These are phyloP conservation scores for Neurospora sp. DNA, from an alignment of 2,329 filamentous ascomycete genomes.

Conservation along the genomic window DNA sequence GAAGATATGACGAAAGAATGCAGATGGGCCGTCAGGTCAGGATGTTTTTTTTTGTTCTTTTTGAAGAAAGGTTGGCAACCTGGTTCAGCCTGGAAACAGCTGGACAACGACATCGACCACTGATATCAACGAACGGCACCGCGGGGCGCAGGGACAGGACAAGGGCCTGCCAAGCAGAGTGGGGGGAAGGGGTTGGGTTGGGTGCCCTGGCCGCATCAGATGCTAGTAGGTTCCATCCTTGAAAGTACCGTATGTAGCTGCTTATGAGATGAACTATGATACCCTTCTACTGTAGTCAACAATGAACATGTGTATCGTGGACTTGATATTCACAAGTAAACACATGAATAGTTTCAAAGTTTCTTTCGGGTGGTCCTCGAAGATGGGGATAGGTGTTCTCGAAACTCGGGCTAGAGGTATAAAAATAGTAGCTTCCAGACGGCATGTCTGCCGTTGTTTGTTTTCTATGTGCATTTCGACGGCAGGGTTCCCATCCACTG, in stretches of 20 bases:
- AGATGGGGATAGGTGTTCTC: not conserved
- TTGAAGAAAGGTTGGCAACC: not conserved
- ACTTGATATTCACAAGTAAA: not conserved
- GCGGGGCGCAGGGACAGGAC: not conserved
- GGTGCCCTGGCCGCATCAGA: not conserved
- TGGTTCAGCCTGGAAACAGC: not conserved
- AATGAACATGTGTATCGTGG: not conserved
- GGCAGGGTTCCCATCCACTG: not conserved
- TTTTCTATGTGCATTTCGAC: not conserved
- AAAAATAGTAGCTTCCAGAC: not conserved
- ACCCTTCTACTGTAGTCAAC: not conserved
- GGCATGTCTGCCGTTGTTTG: not conserved
- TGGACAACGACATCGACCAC: not conserved
- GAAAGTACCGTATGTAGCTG: not conserved
- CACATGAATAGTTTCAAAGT: not conserved
- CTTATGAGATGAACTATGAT: not conserved
- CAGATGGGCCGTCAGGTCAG: not conserved
- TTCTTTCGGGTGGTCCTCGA: not conserved
- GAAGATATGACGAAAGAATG: not conserved
- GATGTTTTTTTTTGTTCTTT: not conserved
- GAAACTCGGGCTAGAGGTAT: not conserved
- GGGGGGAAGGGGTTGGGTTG: not conserved
- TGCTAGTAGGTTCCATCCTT: not conserved
- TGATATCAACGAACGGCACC: not conserved
- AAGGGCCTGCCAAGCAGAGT: not conserved